Evolutionary conservation across 2,329 filamentous ascomycete species (phyloP).

Genomic region (Aureobasidium sp.): DNA sequence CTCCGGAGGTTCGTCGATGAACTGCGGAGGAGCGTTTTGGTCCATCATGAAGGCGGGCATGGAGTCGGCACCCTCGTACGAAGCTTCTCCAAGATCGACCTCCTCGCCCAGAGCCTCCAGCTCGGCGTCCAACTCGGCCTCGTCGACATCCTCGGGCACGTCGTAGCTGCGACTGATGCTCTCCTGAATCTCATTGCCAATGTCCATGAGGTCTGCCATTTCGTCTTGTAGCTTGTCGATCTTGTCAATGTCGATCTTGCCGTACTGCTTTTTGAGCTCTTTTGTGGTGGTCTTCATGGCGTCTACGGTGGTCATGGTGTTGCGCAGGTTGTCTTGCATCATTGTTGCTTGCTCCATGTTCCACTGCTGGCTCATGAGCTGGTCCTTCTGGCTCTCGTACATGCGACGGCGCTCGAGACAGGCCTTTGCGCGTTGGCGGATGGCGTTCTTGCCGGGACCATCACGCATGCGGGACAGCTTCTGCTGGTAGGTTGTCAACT

Average conservation of each 20-base stretch:
- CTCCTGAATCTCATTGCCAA: conserved; percentile 97
- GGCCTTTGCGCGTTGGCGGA: conserved; percentile 91
- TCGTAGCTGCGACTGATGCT: conserved; percentile 86
- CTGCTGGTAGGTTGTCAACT: conserved; percentile 78
- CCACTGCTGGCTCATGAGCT: conserved; percentile 90
- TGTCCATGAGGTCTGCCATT: conserved; percentile 96
- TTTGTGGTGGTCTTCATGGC: conserved; percentile 97
- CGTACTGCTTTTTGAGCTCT: conserved; percentile 84
- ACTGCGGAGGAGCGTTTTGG: conserved; percentile 67
- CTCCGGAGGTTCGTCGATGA: conserved; percentile 85
- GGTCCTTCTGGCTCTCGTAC: conserved; percentile 89
- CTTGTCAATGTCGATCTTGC: conserved; percentile 94
- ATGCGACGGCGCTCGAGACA: conserved; percentile 87
- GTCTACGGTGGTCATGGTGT: conserved; percentile 96
- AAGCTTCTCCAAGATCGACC: conserved; percentile 70
- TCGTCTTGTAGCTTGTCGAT: conserved; percentile 97
- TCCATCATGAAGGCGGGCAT: conserved; percentile 84
- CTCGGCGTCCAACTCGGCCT: conserved; percentile 92
- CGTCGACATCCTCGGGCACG: conserved; percentile 92
- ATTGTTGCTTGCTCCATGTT: conserved; percentile 98
- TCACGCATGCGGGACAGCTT: conserved; percentile 90
- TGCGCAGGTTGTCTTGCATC: conserved; percentile 98
- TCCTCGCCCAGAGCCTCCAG: conserved; percentile 90
- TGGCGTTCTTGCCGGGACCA: conserved; percentile 82
- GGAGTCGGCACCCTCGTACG: conserved; percentile 38